Percentiles rank a stretch among this genome's conserved stretches.
phyloP scores from a whole-genome alignment of 108 stramenopile species.

The Schizochytrium sp. region DNA sequence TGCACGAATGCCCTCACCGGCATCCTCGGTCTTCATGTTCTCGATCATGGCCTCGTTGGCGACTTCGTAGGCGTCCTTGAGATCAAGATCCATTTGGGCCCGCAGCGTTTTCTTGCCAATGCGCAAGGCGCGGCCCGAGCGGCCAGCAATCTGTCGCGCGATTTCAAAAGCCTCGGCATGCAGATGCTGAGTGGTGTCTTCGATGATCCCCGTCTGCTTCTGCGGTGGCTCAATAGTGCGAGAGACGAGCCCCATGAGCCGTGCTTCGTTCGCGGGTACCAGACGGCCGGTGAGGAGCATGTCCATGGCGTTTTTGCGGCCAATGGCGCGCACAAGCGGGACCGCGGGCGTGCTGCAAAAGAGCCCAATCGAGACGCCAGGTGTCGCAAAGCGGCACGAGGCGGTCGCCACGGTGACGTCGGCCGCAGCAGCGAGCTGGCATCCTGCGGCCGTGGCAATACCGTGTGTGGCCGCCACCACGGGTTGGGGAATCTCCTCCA shows the following conservation, averaged over 20 bases:
- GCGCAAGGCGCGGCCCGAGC: conserved; percentile 44
- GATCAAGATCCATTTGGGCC: conserved; percentile 40
- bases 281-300: conserved; percentile 64
- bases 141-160: conserved; percentile 32
- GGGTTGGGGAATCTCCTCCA: conserved; percentile 47
- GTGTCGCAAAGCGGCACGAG: conserved; percentile 51
- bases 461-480: conserved; percentile 61
- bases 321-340: conserved; percentile 46
- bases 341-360: conserved; percentile 70
- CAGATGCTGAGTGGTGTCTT: conserved; percentile 26
- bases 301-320: conserved; percentile 59
- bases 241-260: conserved; percentile 47
- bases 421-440: conserved; percentile 66
- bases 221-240: conserved; percentile 27
- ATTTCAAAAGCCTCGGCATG: conserved; percentile 19
- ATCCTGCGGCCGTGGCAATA: conserved; percentile 66
- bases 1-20: conserved; percentile 46
- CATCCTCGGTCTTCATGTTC: conserved; percentile 49
- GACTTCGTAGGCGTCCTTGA: conserved; percentile 51
- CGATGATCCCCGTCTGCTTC: conserved; percentile 14
- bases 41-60: conserved; percentile 51
- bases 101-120: conserved; percentile 56
- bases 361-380: conserved; percentile 61
- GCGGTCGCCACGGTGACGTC: conserved; percentile 53
- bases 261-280: conserved; percentile 54